phyloP scores from a whole-genome alignment of 805 yeast species.

The Starmerella apicola region DNA sequence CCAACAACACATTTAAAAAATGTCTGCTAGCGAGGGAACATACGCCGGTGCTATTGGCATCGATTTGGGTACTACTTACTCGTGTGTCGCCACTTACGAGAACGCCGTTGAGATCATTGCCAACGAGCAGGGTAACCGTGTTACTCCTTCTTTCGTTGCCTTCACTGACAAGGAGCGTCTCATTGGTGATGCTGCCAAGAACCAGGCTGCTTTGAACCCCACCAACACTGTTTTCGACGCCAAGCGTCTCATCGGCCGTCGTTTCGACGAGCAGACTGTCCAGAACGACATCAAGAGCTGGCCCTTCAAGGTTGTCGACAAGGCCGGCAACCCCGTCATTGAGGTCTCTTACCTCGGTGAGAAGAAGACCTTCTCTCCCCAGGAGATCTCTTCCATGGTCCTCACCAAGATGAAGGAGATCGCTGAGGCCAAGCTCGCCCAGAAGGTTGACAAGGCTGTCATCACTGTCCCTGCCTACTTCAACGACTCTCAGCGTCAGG shows the following conservation, averaged over 20 bases:
- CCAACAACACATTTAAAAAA: slow-evolving; percentile 16
- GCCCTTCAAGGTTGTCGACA: slow-evolving; percentile 75
- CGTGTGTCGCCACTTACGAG: slow-evolving; percentile 91
- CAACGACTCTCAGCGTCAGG: slow-evolving; percentile 83
- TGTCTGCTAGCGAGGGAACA: slow-evolving; percentile 62
- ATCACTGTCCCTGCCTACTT: slow-evolving; percentile 81
- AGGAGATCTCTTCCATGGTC: slow-evolving; percentile 90
- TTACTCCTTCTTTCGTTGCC: slow-evolving; percentile 92
- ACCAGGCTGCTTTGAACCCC: slow-evolving; percentile 93
- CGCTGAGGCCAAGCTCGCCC: slow-evolving; percentile 74
- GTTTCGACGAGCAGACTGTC: slow-evolving; percentile 69
- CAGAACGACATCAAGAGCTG: slow-evolving; percentile 86
- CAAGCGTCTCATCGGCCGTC: slow-evolving; percentile 89
- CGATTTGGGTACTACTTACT: slow-evolving; percentile 93
- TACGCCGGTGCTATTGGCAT: slow-evolving; percentile 99
- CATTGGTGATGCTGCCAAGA: slow-evolving; percentile 95
- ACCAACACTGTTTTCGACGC: slow-evolving; percentile 75
- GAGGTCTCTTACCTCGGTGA: slow-evolving; percentile 77
- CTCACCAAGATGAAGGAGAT: slow-evolving; percentile 77
- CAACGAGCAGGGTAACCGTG: slow-evolving; percentile 97
- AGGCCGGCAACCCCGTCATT: slow-evolving; percentile 66
- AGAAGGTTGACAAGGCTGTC: slow-evolving; percentile 70
- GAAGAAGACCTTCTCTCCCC: slow-evolving; percentile 79
- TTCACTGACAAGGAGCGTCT: slow-evolving; percentile 87
- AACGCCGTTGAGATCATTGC: slow-evolving; percentile 94